Conservation (phyloP, 257 asterid species). For the Ehretia macrophylla region DNA sequence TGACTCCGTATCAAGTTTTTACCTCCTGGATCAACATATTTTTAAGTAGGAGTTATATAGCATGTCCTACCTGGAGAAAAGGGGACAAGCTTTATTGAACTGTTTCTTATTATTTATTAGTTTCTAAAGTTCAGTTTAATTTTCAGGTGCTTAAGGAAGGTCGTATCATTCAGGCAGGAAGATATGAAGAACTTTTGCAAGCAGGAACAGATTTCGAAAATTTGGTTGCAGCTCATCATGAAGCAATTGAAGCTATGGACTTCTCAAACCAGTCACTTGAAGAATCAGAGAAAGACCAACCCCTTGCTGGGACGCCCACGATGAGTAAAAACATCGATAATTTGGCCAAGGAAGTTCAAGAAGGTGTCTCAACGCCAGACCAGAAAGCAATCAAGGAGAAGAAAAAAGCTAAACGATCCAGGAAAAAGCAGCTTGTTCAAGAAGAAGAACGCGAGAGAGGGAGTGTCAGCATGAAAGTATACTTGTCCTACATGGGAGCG, state of each 20-base stretch:
- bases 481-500: constrained; percentile 83
- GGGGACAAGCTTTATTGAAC: background rate
- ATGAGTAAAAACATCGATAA: constrained; percentile 43
- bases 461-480: constrained; percentile 94
- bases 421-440: constrained; percentile 91
- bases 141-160: constrained; percentile 94
- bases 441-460: constrained; percentile 98
- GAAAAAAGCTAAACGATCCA: constrained; percentile 77
- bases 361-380: constrained; percentile 56
- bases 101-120: constrained; percentile 15
- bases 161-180: constrained; percentile 83
- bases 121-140: background rate
- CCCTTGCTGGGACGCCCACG: constrained; percentile 42
- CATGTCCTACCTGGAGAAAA: no score
- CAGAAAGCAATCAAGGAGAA: constrained; percentile 79
- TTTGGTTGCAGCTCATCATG: constrained; percentile 87
- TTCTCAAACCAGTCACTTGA: constrained; percentile 52
- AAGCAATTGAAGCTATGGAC: constrained; percentile 98
- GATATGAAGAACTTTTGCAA: constrained; percentile 87
- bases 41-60: no score
- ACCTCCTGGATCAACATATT: no score
- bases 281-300: constrained; percentile 53
- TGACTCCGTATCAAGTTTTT: no score
- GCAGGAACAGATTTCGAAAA: constrained; percentile 90
- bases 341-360: constrained; percentile 55